Base-by-base conservation (phyloP, 306 rosid genomes). In the Cicer bijugum region DNA sequence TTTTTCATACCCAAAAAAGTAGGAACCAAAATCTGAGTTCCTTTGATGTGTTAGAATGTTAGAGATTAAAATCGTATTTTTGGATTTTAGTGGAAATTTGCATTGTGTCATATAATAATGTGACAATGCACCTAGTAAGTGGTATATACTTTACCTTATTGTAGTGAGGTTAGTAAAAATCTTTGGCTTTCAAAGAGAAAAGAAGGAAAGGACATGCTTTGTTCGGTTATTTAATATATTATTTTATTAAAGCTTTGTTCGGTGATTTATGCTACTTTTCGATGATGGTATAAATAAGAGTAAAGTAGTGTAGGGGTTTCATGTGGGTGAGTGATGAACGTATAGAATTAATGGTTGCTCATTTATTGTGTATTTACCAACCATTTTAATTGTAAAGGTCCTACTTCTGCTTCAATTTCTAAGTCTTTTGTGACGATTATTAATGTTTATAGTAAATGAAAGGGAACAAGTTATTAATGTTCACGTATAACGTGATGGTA, bases 281-380 rank as follows among this genome's bases (percentile, higher is more conserved):
- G 46, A 69, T 6, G 55, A 61, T 6, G 80, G 44, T 6, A 60
- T 83, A 53, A 59, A 60, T 67, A 23, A 71, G 48, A 62, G 80
- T 47, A 38, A 39, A 28, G 33, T 28, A 51, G 77, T 6, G 8
- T 9, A 17, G 45, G 44, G 45, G 62, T 65, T 51, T 59, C 52
- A 66, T 76, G 74, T 71, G 65, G 61, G 64, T 62, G 66, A 80
- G 65, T 48, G 65, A 79, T 19, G 53, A 55, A 12, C 43, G 37
- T 56, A 69, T 47, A 66, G 64, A 76, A 47, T 82, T 37, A 10
- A 45, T 16, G 61, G 58, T 57, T 20, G 15, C 2, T 60, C 83
- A 83, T 83, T 86, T 80, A 86, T 71, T 68, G 67, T 48, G 39
- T 39, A 28, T 55, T 69, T 76, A 83, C 87, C 87, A 80, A 81